Percentiles rank a stretch among this genome's conserved stretches.
These are phyloP conservation scores for Neurospora intermedia DNA, from an alignment of 495 filamentous ascomycete genomes.

Conservation along the genomic window DNA sequence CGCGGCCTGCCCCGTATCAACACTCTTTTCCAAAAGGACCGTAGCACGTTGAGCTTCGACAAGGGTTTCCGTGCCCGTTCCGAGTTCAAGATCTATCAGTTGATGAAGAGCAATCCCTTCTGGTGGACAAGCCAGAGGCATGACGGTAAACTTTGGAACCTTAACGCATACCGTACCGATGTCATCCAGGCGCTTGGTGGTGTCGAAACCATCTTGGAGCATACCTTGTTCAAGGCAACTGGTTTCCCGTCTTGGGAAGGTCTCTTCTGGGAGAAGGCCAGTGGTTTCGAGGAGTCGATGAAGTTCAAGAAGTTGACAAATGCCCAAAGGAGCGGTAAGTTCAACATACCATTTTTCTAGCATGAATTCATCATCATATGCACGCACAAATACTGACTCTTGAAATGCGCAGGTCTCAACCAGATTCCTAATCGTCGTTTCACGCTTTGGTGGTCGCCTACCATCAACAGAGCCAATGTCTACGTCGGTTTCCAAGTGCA, in stretches of 20 bases:
- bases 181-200: conserved; percentile 97
- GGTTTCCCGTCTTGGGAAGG: conserved; percentile 99
- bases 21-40: conserved; percentile 97
- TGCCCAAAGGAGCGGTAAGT: conserved; percentile 75
- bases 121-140: conserved; percentile 99
- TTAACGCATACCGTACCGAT: conserved; percentile 96
- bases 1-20: conserved; percentile 97
- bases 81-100: conserved; percentile 96
- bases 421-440: conserved; percentile 99
- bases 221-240: conserved; percentile 97
- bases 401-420: conserved; percentile 49
- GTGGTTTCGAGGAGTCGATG: conserved; percentile 44
- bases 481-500: conserved; percentile 99
- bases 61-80: conserved; percentile 94
- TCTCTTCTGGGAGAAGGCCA: conserved; percentile 92
- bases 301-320: conserved; percentile 99
- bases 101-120: conserved; percentile 99
- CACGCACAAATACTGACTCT: neutral
- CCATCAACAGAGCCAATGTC: conserved; percentile 67
- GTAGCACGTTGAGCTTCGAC: conserved; percentile 95
- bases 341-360: neutral
- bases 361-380: neutral
- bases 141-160: conserved; percentile 97
- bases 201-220: conserved; percentile 99
- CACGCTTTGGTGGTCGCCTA: conserved; percentile 96